Base-by-base conservation (phyloP, 441 rosid species). In the Jatropha podagrica region DNA sequence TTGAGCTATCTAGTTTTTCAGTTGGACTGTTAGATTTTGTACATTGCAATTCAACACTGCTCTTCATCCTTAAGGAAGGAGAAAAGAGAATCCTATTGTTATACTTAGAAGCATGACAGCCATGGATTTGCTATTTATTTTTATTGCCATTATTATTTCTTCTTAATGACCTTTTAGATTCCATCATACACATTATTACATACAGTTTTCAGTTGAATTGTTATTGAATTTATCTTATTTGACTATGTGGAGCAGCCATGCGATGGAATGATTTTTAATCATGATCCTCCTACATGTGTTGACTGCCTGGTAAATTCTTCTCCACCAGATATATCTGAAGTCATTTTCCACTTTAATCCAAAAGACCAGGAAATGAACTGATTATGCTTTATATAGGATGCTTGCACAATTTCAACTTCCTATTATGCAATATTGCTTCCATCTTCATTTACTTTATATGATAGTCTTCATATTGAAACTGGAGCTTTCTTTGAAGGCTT, bases 221-320 rank as follows among this genome's bases (percentile, higher is more conserved):
- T 79, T 73, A 62, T 69, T 83, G 78, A 74, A 66, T 56, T 77
- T 75, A 67, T 77, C 52, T 40, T 61, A 14, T 42, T 74, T 76
- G 71, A 72, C 76, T 81, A 4, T 73, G 51, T 84, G 88, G 93
- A 76, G 85, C 98, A 96, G 98, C 92, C 90, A 78, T 96, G 98
- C 62, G 80, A 81, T 76, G 78, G 89, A 78, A 87, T 96, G 96
- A 79, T 92, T 81, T 96, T 96, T 87, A 96, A 94, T 85, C 97
- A 96, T 1, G 88, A 91, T 66, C 91, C 85, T 10, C 99, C 98
- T 73, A 85, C 77, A 87, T 94, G 99, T 73, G 82, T 86, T 78
- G 87, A 82, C 76, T 96, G 99, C 71, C 74, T 69, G 89, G 98
- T 94, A 89, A 86, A 52, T 80, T 63, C 76, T 80, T 74, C 77